Percentiles rank a stretch among this genome's conserved stretches.
Conservation (phyloP, 2,329 filamentous ascomycete species). For the Pestalotiopsis sp. region DNA sequence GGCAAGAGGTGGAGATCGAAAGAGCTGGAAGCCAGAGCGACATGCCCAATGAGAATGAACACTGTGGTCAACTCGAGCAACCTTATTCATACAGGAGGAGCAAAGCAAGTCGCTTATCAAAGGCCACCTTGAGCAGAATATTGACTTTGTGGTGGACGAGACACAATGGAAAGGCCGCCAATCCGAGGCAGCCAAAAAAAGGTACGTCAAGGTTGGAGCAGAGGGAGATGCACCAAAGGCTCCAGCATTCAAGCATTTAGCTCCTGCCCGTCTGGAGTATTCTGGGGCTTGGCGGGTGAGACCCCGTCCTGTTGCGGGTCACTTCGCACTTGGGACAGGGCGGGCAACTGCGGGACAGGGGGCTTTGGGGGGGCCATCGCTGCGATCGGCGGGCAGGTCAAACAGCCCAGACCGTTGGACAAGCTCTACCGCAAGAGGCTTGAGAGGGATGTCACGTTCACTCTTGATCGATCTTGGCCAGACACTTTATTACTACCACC, state of each 20-base stretch:
- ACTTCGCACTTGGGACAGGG: neutral
- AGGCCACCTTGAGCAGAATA: neutral
- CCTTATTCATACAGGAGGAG: neutral
- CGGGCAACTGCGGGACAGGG: neutral
- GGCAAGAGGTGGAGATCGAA: no score
- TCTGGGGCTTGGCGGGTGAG: constrained; percentile 7
- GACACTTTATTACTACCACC: neutral
- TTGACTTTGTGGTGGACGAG: neutral
- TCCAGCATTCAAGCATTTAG: neutral
- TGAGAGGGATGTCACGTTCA: neutral
- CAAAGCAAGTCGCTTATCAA: neutral
- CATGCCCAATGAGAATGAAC: no score
- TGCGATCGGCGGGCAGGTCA: constrained; percentile 10
- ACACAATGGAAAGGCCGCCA: neutral
- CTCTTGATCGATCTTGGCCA: neutral
- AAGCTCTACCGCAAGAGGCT: neutral
- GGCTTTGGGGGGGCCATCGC: neutral
- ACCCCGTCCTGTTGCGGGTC: neutral
- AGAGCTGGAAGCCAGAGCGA: no score
- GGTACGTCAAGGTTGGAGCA: neutral
- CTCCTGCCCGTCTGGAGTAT: constrained; percentile 2
- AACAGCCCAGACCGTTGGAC: constrained; percentile 6
- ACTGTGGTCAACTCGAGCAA: neutral
- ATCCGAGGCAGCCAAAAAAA: neutral
- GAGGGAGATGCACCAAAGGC: neutral